These are phyloP conservation scores for Aspergillus hiratsukae DNA, from an alignment of 2,329 filamentous ascomycete species.

Conservation along the genomic window DNA sequence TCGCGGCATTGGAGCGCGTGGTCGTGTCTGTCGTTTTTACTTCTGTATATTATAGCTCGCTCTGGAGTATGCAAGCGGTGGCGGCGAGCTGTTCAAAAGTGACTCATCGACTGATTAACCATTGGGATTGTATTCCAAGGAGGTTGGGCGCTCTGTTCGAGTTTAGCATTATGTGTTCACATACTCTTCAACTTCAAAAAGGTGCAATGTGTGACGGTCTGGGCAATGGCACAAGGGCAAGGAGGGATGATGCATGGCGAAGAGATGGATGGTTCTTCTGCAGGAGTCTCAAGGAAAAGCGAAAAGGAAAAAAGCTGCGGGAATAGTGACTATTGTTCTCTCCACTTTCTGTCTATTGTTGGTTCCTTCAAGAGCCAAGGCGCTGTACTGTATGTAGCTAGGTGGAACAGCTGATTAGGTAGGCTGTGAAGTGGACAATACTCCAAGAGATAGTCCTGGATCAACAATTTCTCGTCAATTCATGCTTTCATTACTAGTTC, in stretches of 20 bases:
- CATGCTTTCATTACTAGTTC: background rate
- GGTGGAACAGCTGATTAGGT: slow-evolving; percentile 16
- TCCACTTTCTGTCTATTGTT: slow-evolving; percentile 10
- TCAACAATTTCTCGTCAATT: background rate
- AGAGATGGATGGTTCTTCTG: background rate
- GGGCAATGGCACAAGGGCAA: background rate
- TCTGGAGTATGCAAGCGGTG: slow-evolving; percentile 12
- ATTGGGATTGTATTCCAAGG: slow-evolving; percentile 8
- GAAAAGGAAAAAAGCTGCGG: slow-evolving; percentile 10
- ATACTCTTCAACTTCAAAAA: slow-evolving; percentile 2
- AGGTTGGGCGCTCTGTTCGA: slow-evolving; percentile 6
- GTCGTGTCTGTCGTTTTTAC: slow-evolving; percentile 10
- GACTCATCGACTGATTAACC: slow-evolving; percentile 11
- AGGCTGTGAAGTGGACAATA: slow-evolving; percentile 2
- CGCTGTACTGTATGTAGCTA: slow-evolving; percentile 27
- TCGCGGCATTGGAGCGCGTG: slow-evolving; percentile 7
- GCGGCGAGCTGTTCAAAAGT: slow-evolving; percentile 18
- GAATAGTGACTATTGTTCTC: slow-evolving; percentile 13
- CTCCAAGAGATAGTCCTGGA: slow-evolving; percentile 7
- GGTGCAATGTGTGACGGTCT: background rate
- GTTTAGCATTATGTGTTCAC: background rate
- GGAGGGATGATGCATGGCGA: background rate
- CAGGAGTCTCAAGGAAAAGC: slow-evolving; percentile 1
- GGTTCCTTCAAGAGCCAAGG: slow-evolving; percentile 7
- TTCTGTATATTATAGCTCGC: slow-evolving; percentile 20